Conservation (phyloP, 441 rosid species). For the Croton laevigatus region DNA sequence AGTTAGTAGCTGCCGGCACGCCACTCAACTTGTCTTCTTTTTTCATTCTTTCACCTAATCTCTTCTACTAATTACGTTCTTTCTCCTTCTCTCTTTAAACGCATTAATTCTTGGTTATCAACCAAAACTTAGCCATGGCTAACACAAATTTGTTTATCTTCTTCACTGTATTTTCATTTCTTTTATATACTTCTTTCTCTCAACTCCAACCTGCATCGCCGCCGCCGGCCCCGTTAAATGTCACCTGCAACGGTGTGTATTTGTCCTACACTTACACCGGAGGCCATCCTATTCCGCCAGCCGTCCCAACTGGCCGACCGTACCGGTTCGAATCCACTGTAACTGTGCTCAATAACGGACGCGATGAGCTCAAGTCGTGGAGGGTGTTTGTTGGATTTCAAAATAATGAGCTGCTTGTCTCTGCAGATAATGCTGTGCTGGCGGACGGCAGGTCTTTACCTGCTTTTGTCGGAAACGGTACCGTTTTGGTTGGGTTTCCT, state of each 20-base stretch:
- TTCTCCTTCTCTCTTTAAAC: neutral
- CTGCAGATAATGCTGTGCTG: constrained; percentile 57
- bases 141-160: neutral
- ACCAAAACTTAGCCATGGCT: constrained; percentile 19
- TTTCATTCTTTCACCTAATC: neutral
- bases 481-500: constrained; percentile 68
- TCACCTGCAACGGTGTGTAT: constrained; percentile 63
- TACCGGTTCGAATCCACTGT: constrained; percentile 74
- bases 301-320: constrained; percentile 50
- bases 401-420: constrained; percentile 62
- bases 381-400: constrained; percentile 61
- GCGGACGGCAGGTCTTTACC: constrained; percentile 67
- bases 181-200: constrained; percentile 22
- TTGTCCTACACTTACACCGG: constrained; percentile 52
- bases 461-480: constrained; percentile 64
- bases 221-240: constrained; percentile 42
- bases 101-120: neutral
- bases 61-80: neutral
- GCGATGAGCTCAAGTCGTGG: constrained; percentile 73
- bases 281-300: constrained; percentile 60
- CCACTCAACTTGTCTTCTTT: constrained; percentile 1
- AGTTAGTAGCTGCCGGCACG: constrained; percentile 9
- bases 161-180: constrained; percentile 20
- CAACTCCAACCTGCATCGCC: constrained; percentile 34
- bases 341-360: constrained; percentile 69